Evolutionary conservation across 306 rosid species (phyloP).

Genomic region (Quercus aquifolioides): DNA sequence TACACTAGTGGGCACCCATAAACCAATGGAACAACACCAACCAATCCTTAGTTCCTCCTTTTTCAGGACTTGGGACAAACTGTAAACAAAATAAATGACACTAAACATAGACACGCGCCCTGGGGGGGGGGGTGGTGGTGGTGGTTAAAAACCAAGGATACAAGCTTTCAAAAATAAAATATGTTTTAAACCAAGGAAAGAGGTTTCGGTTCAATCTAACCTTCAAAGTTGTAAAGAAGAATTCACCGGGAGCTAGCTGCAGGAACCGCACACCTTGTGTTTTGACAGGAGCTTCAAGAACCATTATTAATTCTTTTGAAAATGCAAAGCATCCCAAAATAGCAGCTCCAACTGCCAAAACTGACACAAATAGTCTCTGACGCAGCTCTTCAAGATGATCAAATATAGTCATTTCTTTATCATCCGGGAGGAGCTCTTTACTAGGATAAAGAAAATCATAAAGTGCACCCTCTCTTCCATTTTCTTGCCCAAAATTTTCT

Average conservation of each 20-base stretch:
- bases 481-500: conserved; percentile 31
- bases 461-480: conserved; percentile 43
- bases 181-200: background rate
- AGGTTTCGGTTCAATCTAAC: conserved; percentile 30
- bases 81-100: too few species aligned
- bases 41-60: too few species aligned
- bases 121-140: too few species aligned
- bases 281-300: conserved; percentile 94
- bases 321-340: conserved; percentile 84
- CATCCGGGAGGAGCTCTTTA: conserved; percentile 95
- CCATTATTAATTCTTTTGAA: conserved; percentile 66
- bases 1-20: background rate
- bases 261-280: conserved; percentile 82
- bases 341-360: conserved; percentile 77
- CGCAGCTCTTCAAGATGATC: conserved; percentile 99
- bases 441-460: conserved; percentile 75
- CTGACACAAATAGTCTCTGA: conserved; percentile 79
- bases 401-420: conserved; percentile 85
- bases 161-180: too few species aligned
- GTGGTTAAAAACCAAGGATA: too few species aligned
- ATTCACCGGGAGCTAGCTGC: conserved; percentile 97
- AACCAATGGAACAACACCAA: background rate
- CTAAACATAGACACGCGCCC: too few species aligned
- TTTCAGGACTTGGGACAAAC: too few species aligned
- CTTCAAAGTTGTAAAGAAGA: conserved; percentile 92